Base-by-base conservation (phyloP, 1,139 yeast species). In the Yamadazyma songkhlaensis region DNA sequence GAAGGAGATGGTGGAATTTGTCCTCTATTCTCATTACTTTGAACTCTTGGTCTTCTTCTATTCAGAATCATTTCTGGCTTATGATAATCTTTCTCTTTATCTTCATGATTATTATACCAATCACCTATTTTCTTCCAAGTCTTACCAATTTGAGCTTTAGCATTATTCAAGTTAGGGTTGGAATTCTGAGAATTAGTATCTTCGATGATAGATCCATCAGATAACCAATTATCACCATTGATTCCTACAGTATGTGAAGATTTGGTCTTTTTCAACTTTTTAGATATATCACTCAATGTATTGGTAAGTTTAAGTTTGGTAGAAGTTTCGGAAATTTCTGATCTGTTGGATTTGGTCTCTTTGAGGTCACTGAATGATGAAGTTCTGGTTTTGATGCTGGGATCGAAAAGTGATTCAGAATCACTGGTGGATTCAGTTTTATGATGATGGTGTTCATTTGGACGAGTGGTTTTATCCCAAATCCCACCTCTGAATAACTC, bases 401-500 rank as follows among this genome's bases (percentile, higher is more conserved):
- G 36, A 28, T 39, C 39, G 11, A 27, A 36, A 6, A 39, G 13
- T 5, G 40, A 36, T 9, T 35, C 40, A 6, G 37, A n/a, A 31
- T 41, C 40, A 17, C 35, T 21, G 5, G 20, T 25, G 11, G 6
- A 20, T 9, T 22, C 35, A 9, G 22, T 14, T 20, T 12, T 7
- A 3, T 12, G 11, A 14, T 22, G 13, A 3, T 24, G 29, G 11
- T 15, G 29, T 9, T 30, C 34, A 6, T 21, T 9, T 9, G 40
- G 29, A 20, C 33, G 39, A 55, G 57, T 58, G 10, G 59, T 42
- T 28, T 66, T 68, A 42, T 83, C 87, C 97, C 97, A 92, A 20
- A 92, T 81, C 11, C 98, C 98, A 33, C 96, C 97, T 46, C 96
- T 74, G 55, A 80, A 92, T 10, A 86, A 59, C 44, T 87, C 95